Conservation (phyloP, 495 filamentous ascomycete genomes). For the Cenococcum geophilum region DNA sequence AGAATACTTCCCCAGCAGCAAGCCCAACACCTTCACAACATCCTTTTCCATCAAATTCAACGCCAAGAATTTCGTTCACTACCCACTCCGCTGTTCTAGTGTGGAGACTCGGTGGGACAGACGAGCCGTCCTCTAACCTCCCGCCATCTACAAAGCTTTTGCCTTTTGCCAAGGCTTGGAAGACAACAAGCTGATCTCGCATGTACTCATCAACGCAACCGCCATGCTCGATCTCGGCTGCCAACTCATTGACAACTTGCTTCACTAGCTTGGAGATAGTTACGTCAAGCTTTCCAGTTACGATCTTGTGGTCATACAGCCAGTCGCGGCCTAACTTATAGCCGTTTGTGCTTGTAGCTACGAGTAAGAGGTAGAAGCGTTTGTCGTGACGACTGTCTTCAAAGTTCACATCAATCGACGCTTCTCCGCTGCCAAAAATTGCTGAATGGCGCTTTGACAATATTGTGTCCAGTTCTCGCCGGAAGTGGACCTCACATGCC, state of each 20-base stretch:
- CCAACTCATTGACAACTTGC: constrained; percentile 52
- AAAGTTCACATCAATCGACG: constrained; percentile 44
- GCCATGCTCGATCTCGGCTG: constrained; percentile 49
- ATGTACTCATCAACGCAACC: constrained; percentile 63
- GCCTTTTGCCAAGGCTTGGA: constrained; percentile 65
- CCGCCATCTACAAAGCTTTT: constrained; percentile 38
- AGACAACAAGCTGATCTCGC: constrained; percentile 76
- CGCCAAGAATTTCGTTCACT: constrained; percentile 48
- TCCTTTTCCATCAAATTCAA: constrained; percentile 48
- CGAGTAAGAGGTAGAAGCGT: constrained; percentile 64
- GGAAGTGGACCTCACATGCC: constrained; percentile 33
- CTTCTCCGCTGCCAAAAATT: constrained; percentile 17
- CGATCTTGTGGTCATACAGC: constrained; percentile 47
- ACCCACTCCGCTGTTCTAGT: constrained; percentile 75
- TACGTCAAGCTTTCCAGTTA: constrained; percentile 11
- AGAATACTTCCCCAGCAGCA: constrained; percentile 14
- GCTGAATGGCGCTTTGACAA: constrained; percentile 28
- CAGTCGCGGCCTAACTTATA: constrained; percentile 63
- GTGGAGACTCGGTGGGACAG: constrained; percentile 44
- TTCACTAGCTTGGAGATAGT: constrained; percentile 37
- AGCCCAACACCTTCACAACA: constrained; percentile 48
- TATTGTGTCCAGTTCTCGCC: constrained; percentile 17
- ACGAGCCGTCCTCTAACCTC: constrained; percentile 9
- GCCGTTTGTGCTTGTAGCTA: constrained; percentile 58
- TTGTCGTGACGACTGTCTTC: constrained; percentile 57